Conservation (phyloP, 2,329 filamentous ascomycete genomes). For the Diaporthe vexans region DNA sequence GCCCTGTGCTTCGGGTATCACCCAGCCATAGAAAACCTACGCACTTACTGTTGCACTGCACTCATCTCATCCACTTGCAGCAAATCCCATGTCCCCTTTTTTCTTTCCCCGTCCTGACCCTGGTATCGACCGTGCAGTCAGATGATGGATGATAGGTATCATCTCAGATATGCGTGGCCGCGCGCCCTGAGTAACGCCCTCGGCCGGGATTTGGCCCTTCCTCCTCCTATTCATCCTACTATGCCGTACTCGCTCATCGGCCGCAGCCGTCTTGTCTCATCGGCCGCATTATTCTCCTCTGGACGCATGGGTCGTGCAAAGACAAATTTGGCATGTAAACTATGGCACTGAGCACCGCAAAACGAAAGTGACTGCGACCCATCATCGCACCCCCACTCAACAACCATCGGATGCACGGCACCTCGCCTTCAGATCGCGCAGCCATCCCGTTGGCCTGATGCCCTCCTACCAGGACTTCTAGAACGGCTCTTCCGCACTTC, state of each 20-base stretch:
- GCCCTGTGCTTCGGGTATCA: background rate
- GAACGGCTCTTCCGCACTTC: conserved; percentile 33
- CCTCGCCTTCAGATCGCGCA: no score
- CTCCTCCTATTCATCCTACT: background rate
- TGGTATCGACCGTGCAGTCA: conserved; percentile 5
- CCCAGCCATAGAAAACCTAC: background rate
- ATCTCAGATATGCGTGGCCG: background rate
- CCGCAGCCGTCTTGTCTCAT: background rate
- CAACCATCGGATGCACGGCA: background rate
- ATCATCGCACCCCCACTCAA: background rate
- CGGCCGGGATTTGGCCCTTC: conserved; percentile 1
- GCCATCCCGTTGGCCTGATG: background rate
- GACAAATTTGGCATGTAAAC: background rate
- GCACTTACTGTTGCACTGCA: background rate
- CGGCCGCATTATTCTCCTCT: background rate
- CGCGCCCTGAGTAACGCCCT: conserved; percentile 3
- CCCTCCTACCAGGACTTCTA: conserved; percentile 23
- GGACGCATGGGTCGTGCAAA: background rate
- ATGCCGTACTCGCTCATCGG: background rate
- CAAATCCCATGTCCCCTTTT: conserved; percentile 1
- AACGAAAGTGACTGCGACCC: background rate
- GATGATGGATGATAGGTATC: background rate
- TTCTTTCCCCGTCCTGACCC: background rate
- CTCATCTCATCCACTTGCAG: conserved; percentile 1
- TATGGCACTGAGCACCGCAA: background rate